phyloP scores from a whole-genome alignment of 306 rosid genomes.

The Cucurbita pepo region DNA sequence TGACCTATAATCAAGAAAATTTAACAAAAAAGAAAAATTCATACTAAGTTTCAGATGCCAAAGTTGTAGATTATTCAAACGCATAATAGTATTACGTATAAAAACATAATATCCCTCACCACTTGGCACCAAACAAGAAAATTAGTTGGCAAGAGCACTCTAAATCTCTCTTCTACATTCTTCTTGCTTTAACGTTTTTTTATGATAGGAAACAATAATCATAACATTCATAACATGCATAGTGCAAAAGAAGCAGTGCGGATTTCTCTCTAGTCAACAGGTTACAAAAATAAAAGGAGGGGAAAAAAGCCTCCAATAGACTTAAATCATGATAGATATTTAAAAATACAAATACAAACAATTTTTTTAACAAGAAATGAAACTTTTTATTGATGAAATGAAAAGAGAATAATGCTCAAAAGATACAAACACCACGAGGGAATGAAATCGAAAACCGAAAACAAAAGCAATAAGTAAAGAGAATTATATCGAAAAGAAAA shows the following conservation, averaged over 20 bases:
- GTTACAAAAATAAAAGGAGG: not conserved
- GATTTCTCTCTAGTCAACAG: not conserved
- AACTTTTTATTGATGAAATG: too few species aligned
- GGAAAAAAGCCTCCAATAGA: not conserved
- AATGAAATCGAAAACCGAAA: too few species aligned
- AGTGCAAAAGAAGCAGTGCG: not conserved
- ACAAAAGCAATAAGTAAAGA: too few species aligned
- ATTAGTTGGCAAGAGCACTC: not conserved
- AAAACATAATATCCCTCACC: not conserved
- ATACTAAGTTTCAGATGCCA: not conserved
- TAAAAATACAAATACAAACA: too few species aligned
- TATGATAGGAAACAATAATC: not conserved
- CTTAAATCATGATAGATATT: not conserved
- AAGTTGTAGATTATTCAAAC: not conserved
- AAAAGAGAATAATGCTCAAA: too few species aligned
- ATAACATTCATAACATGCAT: not conserved
- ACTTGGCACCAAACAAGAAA: not conserved
- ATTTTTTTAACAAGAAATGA: not conserved
- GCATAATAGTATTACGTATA: not conserved
- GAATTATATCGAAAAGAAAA: too few species aligned
- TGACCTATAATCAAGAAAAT: constrained; percentile 37
- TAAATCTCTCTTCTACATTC: not conserved
- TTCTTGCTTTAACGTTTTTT: not conserved
- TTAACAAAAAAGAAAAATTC: not conserved
- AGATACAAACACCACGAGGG: too few species aligned